Conservation (phyloP, 257 asterid species). For the Forsythia viridissima region DNA sequence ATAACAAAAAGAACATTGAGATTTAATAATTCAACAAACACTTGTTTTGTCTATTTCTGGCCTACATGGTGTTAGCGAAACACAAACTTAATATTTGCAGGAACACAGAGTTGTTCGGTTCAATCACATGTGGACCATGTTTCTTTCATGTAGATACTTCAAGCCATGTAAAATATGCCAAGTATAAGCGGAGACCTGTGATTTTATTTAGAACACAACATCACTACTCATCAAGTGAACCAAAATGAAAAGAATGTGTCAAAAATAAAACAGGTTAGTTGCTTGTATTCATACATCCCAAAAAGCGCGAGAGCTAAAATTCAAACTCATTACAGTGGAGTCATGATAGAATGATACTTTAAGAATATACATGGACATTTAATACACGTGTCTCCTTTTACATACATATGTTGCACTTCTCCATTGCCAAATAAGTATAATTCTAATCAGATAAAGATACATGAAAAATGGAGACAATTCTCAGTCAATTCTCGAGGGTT, state of each 20-base stretch:
- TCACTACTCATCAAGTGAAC: background rate
- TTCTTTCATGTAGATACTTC: too few relatives aligned
- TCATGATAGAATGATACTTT: conserved; percentile 2
- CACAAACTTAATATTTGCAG: too few relatives aligned
- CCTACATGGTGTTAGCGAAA: too few relatives aligned
- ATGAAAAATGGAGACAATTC: background rate
- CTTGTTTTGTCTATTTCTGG: too few relatives aligned
- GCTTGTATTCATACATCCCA: conserved; percentile 12
- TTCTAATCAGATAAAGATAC: background rate
- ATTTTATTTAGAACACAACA: background rate
- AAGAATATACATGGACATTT: conserved; percentile 9
- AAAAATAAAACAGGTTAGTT: background rate
- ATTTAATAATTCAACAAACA: too few relatives aligned
- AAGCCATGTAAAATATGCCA: too few relatives aligned
- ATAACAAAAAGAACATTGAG: too few relatives aligned
- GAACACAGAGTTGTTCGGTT: too few relatives aligned
- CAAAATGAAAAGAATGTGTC: too few relatives aligned
- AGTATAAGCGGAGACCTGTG: too few relatives aligned
- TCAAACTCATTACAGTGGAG: conserved; percentile 1
- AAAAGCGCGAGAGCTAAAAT: conserved; percentile 8
- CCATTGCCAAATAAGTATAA: conserved; percentile 4
- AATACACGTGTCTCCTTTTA: background rate
- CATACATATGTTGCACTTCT: background rate
- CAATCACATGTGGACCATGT: too few relatives aligned
- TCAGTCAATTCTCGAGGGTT: background rate